A percentile compares a stretch with the other conserved stretches of the same genome.
Evolutionary conservation across 1,284 basidiomycete genomes (phyloP).

Genomic region (Takashimella tepidaria): DNA sequence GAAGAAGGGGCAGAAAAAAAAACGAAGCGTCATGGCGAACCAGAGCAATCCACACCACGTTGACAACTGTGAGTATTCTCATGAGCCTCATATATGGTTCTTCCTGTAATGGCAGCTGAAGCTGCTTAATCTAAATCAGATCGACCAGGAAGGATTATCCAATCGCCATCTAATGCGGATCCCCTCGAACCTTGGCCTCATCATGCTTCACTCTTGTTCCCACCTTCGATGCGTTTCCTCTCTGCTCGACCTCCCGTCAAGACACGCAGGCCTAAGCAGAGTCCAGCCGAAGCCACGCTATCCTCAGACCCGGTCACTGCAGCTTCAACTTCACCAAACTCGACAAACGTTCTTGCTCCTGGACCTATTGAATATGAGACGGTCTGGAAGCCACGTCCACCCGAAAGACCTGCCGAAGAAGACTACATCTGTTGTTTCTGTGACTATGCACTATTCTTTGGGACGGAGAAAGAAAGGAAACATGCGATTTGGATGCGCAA

Average conservation of each 20-base stretch:
- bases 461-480: constrained; percentile 59
- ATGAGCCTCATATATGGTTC: no score
- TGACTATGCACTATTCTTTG: constrained; percentile 79
- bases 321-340: no score
- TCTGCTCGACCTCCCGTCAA: constrained; percentile 24
- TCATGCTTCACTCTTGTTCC: constrained; percentile 39
- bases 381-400: not conserved
- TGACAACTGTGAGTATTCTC: constrained; percentile 59
- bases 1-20: constrained; percentile 74
- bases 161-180: constrained; percentile 18
- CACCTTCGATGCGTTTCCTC: constrained; percentile 41
- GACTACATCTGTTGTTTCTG: constrained; percentile 88
- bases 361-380: constrained; percentile 15
- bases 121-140: no score
- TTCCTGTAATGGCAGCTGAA: no score
- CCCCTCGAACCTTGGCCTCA: constrained; percentile 35
- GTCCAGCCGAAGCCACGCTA: no score
- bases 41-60: constrained; percentile 86
- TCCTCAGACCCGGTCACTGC: no score
- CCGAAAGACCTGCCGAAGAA: constrained; percentile 55
- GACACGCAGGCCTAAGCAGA: no score
- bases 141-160: constrained; percentile 34
- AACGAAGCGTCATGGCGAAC: constrained; percentile 74
- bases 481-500: constrained; percentile 67
- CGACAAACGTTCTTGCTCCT: constrained; percentile 16